Conservation (phyloP, 176 grass and related monocot species). For the Cenchrus fungigraminus region DNA sequence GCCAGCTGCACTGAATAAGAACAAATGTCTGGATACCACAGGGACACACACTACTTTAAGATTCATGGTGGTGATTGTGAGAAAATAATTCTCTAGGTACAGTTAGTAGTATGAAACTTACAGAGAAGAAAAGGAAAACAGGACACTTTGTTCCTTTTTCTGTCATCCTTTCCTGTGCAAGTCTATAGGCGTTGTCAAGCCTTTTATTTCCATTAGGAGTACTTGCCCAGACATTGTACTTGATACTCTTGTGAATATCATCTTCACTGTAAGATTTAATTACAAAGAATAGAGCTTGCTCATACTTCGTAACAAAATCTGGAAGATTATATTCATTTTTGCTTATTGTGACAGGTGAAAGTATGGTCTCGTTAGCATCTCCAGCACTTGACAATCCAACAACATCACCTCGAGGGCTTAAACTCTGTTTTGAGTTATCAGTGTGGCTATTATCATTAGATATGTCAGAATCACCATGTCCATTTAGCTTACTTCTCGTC, state of each 20-base stretch:
- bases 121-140: conserved; percentile 91
- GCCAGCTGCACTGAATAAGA: conserved; percentile 7
- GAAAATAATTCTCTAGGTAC: conserved; percentile 3
- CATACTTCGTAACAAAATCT: conserved; percentile 81
- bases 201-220: conserved; percentile 96
- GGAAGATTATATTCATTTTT: conserved; percentile 64
- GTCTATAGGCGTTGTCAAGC: conserved; percentile 84
- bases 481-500: conserved; percentile 57
- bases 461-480: conserved; percentile 44
- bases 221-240: conserved; percentile 97
- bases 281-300: conserved; percentile 89
- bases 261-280: conserved; percentile 99
- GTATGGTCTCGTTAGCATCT: conserved; percentile 27
- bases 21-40: background rate
- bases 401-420: conserved; percentile 30
- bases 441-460: conserved; percentile 43
- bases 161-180: conserved; percentile 71
- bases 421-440: conserved; percentile 46
- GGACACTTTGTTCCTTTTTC: conserved; percentile 76
- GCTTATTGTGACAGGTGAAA: conserved; percentile 43
- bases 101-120: conserved; percentile 58
- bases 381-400: conserved; percentile 28
- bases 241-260: conserved; percentile 97
- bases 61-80: conserved; percentile 3
- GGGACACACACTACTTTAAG: conserved; percentile 1